Conservation (phyloP, 1,284 basidiomycete species). For the Tylopilus orsonianus region DNA sequence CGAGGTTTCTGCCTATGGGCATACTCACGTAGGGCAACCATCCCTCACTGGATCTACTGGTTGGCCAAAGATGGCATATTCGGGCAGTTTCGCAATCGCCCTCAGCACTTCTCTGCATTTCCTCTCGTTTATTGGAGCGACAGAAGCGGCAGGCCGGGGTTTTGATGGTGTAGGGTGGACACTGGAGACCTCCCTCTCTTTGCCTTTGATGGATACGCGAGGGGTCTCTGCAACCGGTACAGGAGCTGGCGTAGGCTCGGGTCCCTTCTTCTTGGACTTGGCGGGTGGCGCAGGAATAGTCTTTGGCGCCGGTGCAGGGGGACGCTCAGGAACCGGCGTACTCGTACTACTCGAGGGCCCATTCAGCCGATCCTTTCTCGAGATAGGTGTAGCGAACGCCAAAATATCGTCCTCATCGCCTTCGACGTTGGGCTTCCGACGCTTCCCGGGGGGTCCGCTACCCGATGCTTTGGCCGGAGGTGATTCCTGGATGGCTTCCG, state of each 20-base stretch:
- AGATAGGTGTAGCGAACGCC: conserved; percentile 52
- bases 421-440: conserved; percentile 52
- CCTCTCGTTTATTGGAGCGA: conserved; percentile 67
- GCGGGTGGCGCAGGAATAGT: conserved; percentile 22
- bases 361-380: conserved; percentile 56
- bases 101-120: conserved; percentile 79
- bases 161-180: conserved; percentile 40
- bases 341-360: conserved; percentile 24
- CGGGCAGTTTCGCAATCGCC: conserved; percentile 63
- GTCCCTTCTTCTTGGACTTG: conserved; percentile 44
- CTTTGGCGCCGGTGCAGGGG: conserved; percentile 29
- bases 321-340: conserved; percentile 30
- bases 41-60: conserved; percentile 86
- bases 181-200: conserved; percentile 53
- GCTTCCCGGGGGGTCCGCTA: conserved; percentile 44
- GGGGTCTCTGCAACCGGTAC: conserved; percentile 35
- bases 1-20: not conserved
- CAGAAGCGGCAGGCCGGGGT: conserved; percentile 42
- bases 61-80: conserved; percentile 75
- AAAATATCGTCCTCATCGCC: conserved; percentile 60
- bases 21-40: conserved; percentile 82
- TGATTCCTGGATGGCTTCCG: conserved; percentile 27
- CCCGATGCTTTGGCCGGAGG: conserved; percentile 36
- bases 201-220: conserved; percentile 57
- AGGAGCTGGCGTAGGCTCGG: conserved; percentile 31